phyloP scores from a whole-genome alignment of 768 basidiomycete genomes.

The Crassisporium funariophilum region DNA sequence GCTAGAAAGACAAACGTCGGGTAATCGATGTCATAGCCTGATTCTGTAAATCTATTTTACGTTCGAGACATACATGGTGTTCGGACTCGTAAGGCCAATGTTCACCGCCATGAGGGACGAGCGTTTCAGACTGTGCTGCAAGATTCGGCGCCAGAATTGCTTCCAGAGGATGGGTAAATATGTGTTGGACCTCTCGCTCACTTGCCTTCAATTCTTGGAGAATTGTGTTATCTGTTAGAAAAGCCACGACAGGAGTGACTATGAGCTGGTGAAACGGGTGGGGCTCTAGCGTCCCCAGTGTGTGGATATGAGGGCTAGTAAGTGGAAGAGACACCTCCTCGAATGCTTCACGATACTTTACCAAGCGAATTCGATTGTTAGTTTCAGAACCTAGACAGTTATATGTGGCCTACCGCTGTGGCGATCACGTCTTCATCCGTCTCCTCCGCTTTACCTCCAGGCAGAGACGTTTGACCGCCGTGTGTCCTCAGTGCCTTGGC shows the following conservation, averaged over 20 bases:
- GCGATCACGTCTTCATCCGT: slow-evolving; percentile 57
- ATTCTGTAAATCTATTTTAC: background rate
- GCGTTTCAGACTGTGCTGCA: slow-evolving; percentile 34
- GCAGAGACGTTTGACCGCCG: slow-evolving; percentile 78
- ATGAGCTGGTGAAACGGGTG: slow-evolving; percentile 62
- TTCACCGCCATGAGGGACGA: slow-evolving; percentile 55
- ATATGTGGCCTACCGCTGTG: slow-evolving; percentile 66
- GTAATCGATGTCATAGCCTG: no score
- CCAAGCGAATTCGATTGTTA: no score
- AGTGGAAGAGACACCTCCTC: slow-evolving; percentile 78
- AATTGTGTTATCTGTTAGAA: slow-evolving; percentile 55
- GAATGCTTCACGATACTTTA: slow-evolving; percentile 59
- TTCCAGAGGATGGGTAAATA: slow-evolving; percentile 77
- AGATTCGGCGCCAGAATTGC: slow-evolving; percentile 63
- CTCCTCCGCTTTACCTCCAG: slow-evolving; percentile 78
- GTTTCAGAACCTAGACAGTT: background rate
- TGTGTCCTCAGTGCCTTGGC: slow-evolving; percentile 70
- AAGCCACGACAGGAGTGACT: slow-evolving; percentile 75
- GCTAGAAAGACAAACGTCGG: slow-evolving; percentile 37
- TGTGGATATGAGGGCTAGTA: slow-evolving; percentile 53
- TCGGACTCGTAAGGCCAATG: slow-evolving; percentile 74
- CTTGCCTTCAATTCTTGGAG: slow-evolving; percentile 52
- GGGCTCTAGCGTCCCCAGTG: slow-evolving; percentile 63
- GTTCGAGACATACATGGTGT: slow-evolving; percentile 53
- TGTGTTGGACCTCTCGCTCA: slow-evolving; percentile 67